Evolutionary conservation across 495 filamentous ascomycete species (phyloP).

Genomic region (Lophiostoma macrostomum): DNA sequence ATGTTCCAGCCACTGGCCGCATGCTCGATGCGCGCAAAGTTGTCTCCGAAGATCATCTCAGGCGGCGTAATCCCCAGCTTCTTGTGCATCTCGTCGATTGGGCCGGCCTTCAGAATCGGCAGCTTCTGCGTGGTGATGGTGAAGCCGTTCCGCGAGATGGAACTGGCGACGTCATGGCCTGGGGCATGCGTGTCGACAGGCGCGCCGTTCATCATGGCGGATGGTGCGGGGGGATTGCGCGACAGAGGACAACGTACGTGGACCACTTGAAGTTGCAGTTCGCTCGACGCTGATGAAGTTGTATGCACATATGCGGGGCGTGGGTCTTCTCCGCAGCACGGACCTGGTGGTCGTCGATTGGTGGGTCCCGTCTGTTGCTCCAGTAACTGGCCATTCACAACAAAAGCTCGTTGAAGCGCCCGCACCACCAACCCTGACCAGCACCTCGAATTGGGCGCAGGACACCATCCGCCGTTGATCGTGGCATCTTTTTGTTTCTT

Average conservation of each 20-base stretch:
- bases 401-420: neutral
- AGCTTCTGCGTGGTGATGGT: conserved; percentile 75
- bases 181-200: conserved; percentile 23
- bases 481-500: conserved; percentile 19
- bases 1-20: conserved; percentile 66
- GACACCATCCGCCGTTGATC: conserved; percentile 6
- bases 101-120: conserved; percentile 84
- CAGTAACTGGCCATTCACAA: no score
- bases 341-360: no score
- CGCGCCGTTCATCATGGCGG: conserved; percentile 24
- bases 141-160: conserved; percentile 46
- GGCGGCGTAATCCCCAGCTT: conserved; percentile 80
- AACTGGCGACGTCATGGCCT: conserved; percentile 20
- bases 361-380: no score
- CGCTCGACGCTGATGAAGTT: no score
- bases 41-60: conserved; percentile 99
- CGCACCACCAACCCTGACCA: conserved; percentile 1
- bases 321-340: no score
- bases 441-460: conserved; percentile 1
- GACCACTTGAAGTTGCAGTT: conserved; percentile 16
- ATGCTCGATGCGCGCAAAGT: conserved; percentile 73
- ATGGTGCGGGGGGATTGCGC: neutral
- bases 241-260: conserved; percentile 7
- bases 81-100: conserved; percentile 81
- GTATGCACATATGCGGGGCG: no score